Conservation (phyloP, 2,329 filamentous ascomycete genomes). For the Neodidymelliopsis sp. region DNA sequence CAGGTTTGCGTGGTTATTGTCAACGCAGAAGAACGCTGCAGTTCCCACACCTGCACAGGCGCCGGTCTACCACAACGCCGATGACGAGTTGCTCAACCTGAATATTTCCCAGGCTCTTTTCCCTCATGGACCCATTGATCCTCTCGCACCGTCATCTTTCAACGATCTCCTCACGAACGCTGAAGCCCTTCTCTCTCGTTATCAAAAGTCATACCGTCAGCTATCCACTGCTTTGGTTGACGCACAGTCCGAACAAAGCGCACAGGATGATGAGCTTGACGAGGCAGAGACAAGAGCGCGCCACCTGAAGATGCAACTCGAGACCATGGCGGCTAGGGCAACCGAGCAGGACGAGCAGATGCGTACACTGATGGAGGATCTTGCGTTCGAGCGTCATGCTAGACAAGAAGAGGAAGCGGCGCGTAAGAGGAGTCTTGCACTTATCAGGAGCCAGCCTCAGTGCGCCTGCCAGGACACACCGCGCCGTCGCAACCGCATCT, state of each 20-base stretch:
- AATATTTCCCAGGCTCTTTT: slow-evolving; percentile 64
- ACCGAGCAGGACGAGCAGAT: slow-evolving; percentile 65
- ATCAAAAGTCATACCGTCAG: slow-evolving; percentile 64
- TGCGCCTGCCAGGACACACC: slow-evolving; percentile 24
- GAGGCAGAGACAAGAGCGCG: slow-evolving; percentile 65
- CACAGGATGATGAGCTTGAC: slow-evolving; percentile 67
- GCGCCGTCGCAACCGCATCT: slow-evolving; percentile 43
- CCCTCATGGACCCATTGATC: slow-evolving; percentile 58
- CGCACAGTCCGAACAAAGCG: slow-evolving; percentile 62
- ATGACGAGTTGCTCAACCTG: slow-evolving; percentile 61
- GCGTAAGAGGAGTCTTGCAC: slow-evolving; percentile 39
- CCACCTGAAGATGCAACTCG: slow-evolving; percentile 67
- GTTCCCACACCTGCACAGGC: slow-evolving; percentile 33
- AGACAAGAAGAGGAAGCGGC: slow-evolving; percentile 47
- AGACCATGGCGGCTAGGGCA: slow-evolving; percentile 64
- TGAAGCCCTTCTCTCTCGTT: slow-evolving; percentile 60
- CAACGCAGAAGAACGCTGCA: slow-evolving; percentile 44
- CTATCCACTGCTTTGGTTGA: slow-evolving; percentile 55
- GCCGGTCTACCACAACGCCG: slow-evolving; percentile 47
- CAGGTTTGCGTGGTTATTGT: slow-evolving; percentile 49
- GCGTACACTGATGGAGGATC: slow-evolving; percentile 44
- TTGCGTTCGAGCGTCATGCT: slow-evolving; percentile 43
- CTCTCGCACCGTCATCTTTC: slow-evolving; percentile 62
- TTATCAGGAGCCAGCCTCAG: slow-evolving; percentile 37
- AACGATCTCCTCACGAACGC: slow-evolving; percentile 65